Evolutionary conservation across 805 yeast genomes (phyloP), one percentile per base, ranked within the genome.

Genomic region (Metschnikowia anglica): DNA sequence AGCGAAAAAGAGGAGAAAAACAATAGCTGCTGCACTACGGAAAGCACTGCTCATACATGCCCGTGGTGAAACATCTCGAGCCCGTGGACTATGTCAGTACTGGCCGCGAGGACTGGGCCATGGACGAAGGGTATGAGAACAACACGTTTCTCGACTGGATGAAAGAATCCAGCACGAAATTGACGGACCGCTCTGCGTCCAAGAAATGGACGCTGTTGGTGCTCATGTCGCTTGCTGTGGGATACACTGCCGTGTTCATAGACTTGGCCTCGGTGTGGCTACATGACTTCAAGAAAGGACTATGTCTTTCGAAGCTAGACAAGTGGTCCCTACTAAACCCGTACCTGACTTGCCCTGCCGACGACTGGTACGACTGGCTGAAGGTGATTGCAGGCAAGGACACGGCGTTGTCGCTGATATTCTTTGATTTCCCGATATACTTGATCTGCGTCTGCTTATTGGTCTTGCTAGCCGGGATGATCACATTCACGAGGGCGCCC

Each of bases 101-200:
- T 3, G 42, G 46, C 20, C 41, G 41, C 11, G 46, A 43, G 24
- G 32, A 34, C 9, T 43, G 46, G 46, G 34, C 28, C 15, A 7
- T 12, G 26, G 27, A 44, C 5, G 39, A 39, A n/a, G 13, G 13
- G 2, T 74, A 76, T 48, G 68, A 62, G 21, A 59, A 72, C 47
- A 61, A 65, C 36, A 65, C 75, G 15, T 69, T 69, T 38, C 76
- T 79, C 16, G 81, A 78, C 47, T 79, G 84, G 84, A 62, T 67
- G 31, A 63, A 61, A 31, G 82, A 78, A 49, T 69, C 76, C 18
- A 35, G 50, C 18, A 36, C 28, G 7, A 47, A 44, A 12, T 56
- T 58, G 20, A 49, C 41, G 5, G 37, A 36, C 12, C 15, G 43
- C 4, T 49, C 56, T 17, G 40, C 56, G 16, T 40, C 61, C 38